phyloP scores from a whole-genome alignment of 331 rosid genomes.

The Saraca asoca region DNA sequence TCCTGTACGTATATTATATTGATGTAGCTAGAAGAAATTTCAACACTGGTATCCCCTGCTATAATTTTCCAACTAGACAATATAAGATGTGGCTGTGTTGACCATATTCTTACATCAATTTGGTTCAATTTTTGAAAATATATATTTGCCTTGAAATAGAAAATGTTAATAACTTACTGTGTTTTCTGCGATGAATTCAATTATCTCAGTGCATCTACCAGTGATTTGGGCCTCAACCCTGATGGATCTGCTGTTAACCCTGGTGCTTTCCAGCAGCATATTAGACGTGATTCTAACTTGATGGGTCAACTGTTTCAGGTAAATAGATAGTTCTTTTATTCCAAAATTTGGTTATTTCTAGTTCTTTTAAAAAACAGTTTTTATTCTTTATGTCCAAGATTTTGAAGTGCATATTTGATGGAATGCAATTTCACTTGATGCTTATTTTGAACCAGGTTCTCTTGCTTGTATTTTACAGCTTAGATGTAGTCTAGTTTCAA shows the following conservation, averaged over 20 bases:
- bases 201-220: constrained; percentile 65
- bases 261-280: constrained; percentile 82
- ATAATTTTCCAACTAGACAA: too few species aligned
- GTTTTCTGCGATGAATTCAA: constrained; percentile 2
- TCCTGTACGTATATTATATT: too few species aligned
- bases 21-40: too few species aligned
- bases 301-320: constrained; percentile 85
- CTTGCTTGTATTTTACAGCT: constrained; percentile 24
- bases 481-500: constrained; percentile 20
- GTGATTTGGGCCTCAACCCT: constrained; percentile 66
- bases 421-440: constrained; percentile 14
- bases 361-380: not conserved
- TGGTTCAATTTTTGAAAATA: too few species aligned
- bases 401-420: constrained; percentile 11
- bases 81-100: too few species aligned
- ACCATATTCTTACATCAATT: too few species aligned
- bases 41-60: too few species aligned
- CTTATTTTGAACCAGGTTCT: constrained; percentile 14
- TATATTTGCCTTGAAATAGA: not conserved
- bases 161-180: constrained; percentile 11
- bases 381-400: constrained; percentile 24
- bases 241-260: constrained; percentile 96
- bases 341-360: not conserved
- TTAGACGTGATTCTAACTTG: constrained; percentile 68
- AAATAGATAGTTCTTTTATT: constrained; percentile 27